Conservation (phyloP, 768 basidiomycete genomes). For the Rickenella mellea region DNA sequence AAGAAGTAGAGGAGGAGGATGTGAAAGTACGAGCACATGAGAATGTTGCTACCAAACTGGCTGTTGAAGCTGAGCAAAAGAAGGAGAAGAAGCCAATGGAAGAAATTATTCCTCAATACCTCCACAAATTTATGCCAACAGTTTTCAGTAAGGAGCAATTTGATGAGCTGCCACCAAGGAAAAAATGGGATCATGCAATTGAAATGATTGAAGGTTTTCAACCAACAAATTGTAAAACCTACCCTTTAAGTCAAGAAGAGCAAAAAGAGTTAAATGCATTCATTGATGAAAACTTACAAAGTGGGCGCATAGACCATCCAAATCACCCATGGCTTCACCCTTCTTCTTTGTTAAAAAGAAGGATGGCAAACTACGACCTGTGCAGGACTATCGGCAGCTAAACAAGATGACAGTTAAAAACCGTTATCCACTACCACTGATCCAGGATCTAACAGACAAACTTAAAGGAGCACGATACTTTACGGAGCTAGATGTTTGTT, state of each 20-base stretch:
- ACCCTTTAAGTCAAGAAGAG: conserved; percentile 9
- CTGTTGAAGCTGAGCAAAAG: too few species aligned
- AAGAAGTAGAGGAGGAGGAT: neutral
- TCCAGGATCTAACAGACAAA: conserved; percentile 16
- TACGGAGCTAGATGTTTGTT: conserved; percentile 20
- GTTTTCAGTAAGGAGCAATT: too few species aligned
- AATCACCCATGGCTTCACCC: conserved; percentile 11
- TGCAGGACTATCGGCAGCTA: conserved; percentile 18
- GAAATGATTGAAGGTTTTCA: neutral
- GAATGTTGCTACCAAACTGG: too few species aligned
- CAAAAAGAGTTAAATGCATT: conserved; percentile 11
- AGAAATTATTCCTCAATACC: too few species aligned
- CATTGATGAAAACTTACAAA: conserved; percentile 12
- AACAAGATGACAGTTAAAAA: conserved; percentile 26
- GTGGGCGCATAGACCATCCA: conserved; percentile 8
- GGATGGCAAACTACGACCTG: conserved; percentile 14
- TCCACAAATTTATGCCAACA: too few species aligned
- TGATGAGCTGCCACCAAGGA: neutral
- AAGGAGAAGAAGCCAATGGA: too few species aligned
- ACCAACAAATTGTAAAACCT: conserved; percentile 8
- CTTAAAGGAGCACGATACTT: conserved; percentile 14
- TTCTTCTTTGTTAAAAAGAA: conserved; percentile 21
- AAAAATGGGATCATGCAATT: neutral
- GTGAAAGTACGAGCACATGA: too few species aligned
- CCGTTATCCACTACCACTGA: conserved; percentile 23